Evolutionary conservation across 2,329 filamentous ascomycete genomes (phyloP).

Genomic region (Nothophaeocryptopus gaeumannii): DNA sequence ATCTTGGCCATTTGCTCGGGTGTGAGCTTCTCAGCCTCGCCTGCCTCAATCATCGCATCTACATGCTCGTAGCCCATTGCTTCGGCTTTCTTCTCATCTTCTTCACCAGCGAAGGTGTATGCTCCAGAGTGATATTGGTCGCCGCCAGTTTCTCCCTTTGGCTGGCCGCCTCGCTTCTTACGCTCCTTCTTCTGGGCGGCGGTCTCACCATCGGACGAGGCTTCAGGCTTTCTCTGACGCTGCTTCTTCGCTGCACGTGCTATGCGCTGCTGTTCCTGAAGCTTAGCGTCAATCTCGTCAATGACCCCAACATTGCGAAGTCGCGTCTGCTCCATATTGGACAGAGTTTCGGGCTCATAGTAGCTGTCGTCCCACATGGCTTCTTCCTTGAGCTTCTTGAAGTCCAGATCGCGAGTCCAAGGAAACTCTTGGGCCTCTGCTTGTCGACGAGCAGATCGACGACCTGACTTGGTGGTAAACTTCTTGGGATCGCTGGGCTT

Average conservation of each 20-base stretch:
- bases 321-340: constrained; percentile 27
- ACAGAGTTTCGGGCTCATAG: constrained; percentile 29
- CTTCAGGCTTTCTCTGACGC: constrained; percentile 6
- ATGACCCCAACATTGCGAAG: constrained; percentile 28
- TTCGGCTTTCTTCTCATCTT: constrained; percentile 14
- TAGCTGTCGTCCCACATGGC: constrained; percentile 31
- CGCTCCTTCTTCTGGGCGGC: constrained; percentile 23
- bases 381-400: constrained; percentile 23
- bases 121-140: constrained; percentile 33
- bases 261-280: constrained; percentile 30
- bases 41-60: constrained; percentile 32
- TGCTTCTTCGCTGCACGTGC: constrained; percentile 24
- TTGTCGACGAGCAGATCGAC: constrained; percentile 26
- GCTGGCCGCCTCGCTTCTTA: constrained; percentile 16
- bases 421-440: constrained; percentile 30
- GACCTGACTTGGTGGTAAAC: constrained; percentile 13
- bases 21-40: constrained; percentile 24
- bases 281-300: constrained; percentile 25
- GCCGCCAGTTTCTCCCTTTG: constrained; percentile 22
- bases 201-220: constrained; percentile 15
- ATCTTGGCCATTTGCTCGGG: constrained; percentile 27
- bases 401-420: constrained; percentile 34
- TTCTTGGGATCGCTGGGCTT: constrained; percentile 20
- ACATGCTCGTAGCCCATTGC: constrained; percentile 20
- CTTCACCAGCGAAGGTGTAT: constrained; percentile 28